Base-by-base conservation (phyloP, 2,329 filamentous ascomycete genomes). In the Juglanconis oblonga region DNA sequence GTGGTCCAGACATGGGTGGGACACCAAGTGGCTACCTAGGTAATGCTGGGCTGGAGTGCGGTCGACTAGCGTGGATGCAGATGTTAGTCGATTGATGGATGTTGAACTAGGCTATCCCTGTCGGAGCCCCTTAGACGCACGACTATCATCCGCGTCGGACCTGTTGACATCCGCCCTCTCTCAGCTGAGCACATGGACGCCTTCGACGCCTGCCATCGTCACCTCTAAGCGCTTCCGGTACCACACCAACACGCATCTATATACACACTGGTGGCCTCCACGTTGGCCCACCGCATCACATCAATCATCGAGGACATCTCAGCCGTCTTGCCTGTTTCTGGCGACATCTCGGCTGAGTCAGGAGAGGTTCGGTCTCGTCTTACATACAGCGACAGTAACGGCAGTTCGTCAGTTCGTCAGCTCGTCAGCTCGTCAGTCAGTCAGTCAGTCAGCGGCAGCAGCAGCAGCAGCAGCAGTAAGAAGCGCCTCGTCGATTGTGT, bases 261-360 rank as follows among this genome's bases (percentile, higher is more conserved):
- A 13, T 9, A 42, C 38, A 5, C 10, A 5, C 7, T 42, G 38
- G 38, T 42, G 38, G 38, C 38, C 38, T 42, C 6, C 4, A 5
- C 4, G 10, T 10, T 42, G 10, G 38, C 10, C 38, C 38, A 14
- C 38, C 38, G 36, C 33, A 38, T 52, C 50, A 52, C 33, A 38
- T 52, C 50, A 24, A 42, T 1, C 50, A 52, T 24, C 50, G 38
- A 29, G 32, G n/a, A 52, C 32, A 52, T 24, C 50, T 9, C 35
- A 52, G 17, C 35, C 13, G 33, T 36, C 17, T 29, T 51, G 31
- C 14, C 32, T 48, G 40, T 38, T 32, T 40, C 56, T 53, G 44
- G 24, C 32, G 42, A 36, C 38, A 52, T 52, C 48, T 52, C 9
- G 51, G 59, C 59, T 62, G 59, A 62, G 45, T 62, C 56, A 62